These are phyloP conservation scores for Lactarius pseudohatsudake DNA, from an alignment of 768 basidiomycete species.

Conservation along the genomic window DNA sequence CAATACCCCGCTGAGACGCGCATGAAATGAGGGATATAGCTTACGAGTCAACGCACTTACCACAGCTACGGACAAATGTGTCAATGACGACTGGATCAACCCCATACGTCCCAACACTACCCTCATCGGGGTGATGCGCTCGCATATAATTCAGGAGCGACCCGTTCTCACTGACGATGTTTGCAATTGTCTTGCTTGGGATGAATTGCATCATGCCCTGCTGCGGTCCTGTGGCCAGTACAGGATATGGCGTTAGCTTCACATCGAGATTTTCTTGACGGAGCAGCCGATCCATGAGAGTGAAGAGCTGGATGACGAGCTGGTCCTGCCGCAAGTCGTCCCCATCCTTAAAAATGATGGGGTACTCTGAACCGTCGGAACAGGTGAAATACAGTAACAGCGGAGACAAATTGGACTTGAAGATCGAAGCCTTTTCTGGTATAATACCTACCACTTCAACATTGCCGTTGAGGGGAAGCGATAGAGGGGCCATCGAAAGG, in stretches of 20 bases:
- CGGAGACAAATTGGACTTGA: slow-evolving; percentile 96
- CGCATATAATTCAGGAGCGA: slow-evolving; percentile 86
- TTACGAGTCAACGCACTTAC: slow-evolving; percentile 47
- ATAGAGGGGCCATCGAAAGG: slow-evolving; percentile 73
- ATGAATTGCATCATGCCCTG: slow-evolving; percentile 98
- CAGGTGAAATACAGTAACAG: slow-evolving; percentile 89
- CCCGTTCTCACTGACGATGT: slow-evolving; percentile 90
- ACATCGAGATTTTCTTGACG: slow-evolving; percentile 95
- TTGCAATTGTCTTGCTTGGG: slow-evolving; percentile 92
- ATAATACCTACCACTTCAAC: slow-evolving; percentile 83
- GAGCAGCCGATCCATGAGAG: slow-evolving; percentile 92
- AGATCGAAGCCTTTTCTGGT: slow-evolving; percentile 90
- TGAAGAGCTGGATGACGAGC: slow-evolving; percentile 96
- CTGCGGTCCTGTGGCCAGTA: slow-evolving; percentile 84
- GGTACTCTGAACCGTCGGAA: slow-evolving; percentile 80
- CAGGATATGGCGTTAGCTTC: slow-evolving; percentile 87
- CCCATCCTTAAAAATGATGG: slow-evolving; percentile 98
- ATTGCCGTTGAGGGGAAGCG: slow-evolving; percentile 88
- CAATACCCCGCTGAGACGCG: slow-evolving; percentile 86
- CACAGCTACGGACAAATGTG: slow-evolving; percentile 95
- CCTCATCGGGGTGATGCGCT: slow-evolving; percentile 87
- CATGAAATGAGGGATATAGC: slow-evolving; percentile 3
- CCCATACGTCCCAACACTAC: slow-evolving; percentile 90
- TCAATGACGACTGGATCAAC: slow-evolving; percentile 95
- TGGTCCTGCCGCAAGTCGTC: slow-evolving; percentile 99